These are phyloP conservation scores for Dovyalis caffra DNA, from an alignment of 345 rosid species.

Conservation along the genomic window DNA sequence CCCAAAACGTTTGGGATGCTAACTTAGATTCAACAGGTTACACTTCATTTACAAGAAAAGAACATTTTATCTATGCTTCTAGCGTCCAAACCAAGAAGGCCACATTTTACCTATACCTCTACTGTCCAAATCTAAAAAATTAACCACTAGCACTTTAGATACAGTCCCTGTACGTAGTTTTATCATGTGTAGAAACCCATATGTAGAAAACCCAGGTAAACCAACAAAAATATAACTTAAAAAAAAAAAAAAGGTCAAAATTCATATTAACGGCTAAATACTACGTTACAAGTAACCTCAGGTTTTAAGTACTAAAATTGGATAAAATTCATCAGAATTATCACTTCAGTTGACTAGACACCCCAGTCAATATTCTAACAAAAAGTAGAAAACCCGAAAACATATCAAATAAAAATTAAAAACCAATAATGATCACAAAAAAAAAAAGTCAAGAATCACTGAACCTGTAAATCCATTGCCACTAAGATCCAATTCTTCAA, in stretches of 20 bases:
- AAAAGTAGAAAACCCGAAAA: neutral
- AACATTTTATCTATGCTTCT: neutral
- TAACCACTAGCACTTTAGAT: neutral
- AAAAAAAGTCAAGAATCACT: slow-evolving; percentile 15
- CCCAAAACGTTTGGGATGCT: neutral
- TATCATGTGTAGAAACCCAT: neutral
- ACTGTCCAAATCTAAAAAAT: neutral
- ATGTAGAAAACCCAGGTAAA: neutral
- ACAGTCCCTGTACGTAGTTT: neutral
- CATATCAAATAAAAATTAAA: neutral
- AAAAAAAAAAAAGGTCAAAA: neutral
- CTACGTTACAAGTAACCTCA: neutral
- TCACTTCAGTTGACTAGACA: neutral
- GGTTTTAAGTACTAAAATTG: neutral
- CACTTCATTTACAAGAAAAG: neutral
- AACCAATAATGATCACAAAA: neutral
- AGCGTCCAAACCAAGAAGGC: neutral
- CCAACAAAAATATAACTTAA: neutral
- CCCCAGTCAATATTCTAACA: neutral
- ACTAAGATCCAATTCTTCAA: slow-evolving; percentile 85
- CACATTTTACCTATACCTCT: neutral
- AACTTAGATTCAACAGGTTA: neutral
- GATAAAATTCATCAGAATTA: neutral
- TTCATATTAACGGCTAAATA: slow-evolving; percentile 6
- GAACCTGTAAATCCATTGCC: slow-evolving; percentile 85